Conservation (phyloP, 495 filamentous ascomycete genomes). For the Aspergillus carlsbadensis region DNA sequence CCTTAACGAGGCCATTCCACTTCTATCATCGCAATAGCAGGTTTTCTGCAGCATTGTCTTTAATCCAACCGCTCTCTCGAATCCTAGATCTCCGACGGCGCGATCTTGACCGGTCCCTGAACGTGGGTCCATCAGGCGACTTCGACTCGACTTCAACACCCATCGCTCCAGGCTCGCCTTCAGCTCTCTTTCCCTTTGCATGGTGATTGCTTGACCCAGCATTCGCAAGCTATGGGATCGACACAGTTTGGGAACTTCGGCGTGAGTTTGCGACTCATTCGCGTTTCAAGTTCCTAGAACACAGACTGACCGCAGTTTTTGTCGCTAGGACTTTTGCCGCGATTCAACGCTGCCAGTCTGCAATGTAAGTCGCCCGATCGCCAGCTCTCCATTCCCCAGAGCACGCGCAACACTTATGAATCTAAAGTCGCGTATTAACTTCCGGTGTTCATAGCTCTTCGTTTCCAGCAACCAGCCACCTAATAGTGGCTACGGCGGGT, state of each 20-base stretch:
- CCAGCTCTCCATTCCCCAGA: background rate
- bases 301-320: conserved; percentile 20
- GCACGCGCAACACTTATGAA: background rate
- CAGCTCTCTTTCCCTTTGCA: conserved; percentile 9
- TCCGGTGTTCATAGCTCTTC: conserved; percentile 48
- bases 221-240: conserved; percentile 46
- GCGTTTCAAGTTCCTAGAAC: background rate
- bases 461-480: conserved; percentile 42
- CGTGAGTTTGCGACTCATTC: conserved; percentile 52
- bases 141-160: conserved; percentile 6
- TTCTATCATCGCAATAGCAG: background rate
- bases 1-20: background rate
- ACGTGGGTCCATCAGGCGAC: conserved; percentile 34
- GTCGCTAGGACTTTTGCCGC: conserved; percentile 80
- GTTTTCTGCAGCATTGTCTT: conserved; percentile 8
- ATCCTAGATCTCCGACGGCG: conserved; percentile 28
- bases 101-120: conserved; percentile 27
- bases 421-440: conserved; percentile 22
- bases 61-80: conserved; percentile 1
- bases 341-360: conserved; percentile 94
- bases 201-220: conserved; percentile 18
- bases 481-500: conserved; percentile 60
- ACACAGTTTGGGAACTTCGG: conserved; percentile 88
- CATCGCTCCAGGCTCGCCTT: conserved; percentile 8
- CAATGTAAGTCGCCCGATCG: conserved; percentile 68